Percentiles rank a stretch among this genome's conserved stretches.
phyloP scores from a whole-genome alignment of 306 rosid genomes.

The Lupinus albus region DNA sequence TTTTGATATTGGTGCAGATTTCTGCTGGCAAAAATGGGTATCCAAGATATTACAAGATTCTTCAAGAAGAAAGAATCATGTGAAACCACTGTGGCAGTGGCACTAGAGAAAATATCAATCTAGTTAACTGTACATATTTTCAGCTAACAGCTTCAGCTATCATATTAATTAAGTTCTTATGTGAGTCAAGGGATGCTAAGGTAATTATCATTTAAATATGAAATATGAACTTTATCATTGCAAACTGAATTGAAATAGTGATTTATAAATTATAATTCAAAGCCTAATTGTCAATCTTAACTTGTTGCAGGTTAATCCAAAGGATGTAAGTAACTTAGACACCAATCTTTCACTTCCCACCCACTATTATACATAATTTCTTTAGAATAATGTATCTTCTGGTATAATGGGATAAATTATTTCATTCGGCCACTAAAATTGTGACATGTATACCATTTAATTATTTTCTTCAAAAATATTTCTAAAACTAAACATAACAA shows the following conservation, averaged over 20 bases:
- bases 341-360: constrained; percentile 22
- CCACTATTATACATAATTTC: constrained; percentile 42
- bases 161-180: constrained; percentile 6
- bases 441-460: too few relatives aligned
- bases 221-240: background rate
- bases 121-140: constrained; percentile 22
- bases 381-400: too few relatives aligned
- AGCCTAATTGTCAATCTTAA: constrained; percentile 7
- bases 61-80: constrained; percentile 64
- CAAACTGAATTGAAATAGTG: constrained; percentile 4
- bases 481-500: too few relatives aligned
- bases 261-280: background rate
- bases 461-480: too few relatives aligned
- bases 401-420: too few relatives aligned
- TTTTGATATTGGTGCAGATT: constrained; percentile 60
- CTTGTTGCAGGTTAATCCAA: constrained; percentile 43
- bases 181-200: constrained; percentile 40
- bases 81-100: constrained; percentile 26
- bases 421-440: too few relatives aligned
- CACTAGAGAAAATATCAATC: constrained; percentile 22
- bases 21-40: constrained; percentile 85
- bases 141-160: constrained; percentile 41
- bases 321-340: constrained; percentile 44
- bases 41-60: constrained; percentile 75
- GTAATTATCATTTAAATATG: constrained; percentile 25